These are phyloP conservation scores for Talaromyces sp. DNA, from an alignment of 2,329 filamentous ascomycete species.

Conservation along the genomic window DNA sequence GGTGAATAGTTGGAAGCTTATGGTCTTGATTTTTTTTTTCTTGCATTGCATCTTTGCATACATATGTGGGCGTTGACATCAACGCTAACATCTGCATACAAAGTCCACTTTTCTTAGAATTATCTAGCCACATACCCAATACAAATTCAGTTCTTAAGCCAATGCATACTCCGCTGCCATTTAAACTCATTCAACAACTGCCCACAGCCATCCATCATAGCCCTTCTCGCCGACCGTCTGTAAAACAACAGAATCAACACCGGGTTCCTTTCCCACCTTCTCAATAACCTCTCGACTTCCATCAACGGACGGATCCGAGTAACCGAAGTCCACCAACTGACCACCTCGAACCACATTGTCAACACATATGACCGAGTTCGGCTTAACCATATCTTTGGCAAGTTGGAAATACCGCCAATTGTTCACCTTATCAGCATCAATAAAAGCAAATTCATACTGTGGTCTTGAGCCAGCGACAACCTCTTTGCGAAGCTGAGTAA, in stretches of 20 bases:
- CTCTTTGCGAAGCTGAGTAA: not conserved
- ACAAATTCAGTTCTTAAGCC: not conserved
- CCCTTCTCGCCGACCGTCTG: constrained; percentile 5
- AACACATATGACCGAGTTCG: not conserved
- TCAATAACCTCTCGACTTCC: not conserved
- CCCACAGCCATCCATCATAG: not conserved
- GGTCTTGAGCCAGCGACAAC: not conserved
- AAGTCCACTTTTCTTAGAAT: not conserved
- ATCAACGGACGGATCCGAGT: not conserved
- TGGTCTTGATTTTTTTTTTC: not conserved
- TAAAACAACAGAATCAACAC: not conserved
- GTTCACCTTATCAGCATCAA: constrained; percentile 6
- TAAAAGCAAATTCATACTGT: constrained; percentile 2
- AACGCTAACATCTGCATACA: not conserved
- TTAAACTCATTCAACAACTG: no score
- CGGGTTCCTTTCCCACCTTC: not conserved
- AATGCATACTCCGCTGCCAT: not conserved
- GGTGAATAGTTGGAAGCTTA: no score
- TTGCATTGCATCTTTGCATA: not conserved
- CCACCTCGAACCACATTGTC: not conserved
- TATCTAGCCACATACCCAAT: constrained; percentile 3
- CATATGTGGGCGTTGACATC: not conserved
- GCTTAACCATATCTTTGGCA: not conserved
- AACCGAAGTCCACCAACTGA: not conserved
- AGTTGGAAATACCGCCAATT: constrained; percentile 1